Evolutionary conservation across 2,329 filamentous ascomycete genomes (phyloP).

Genomic region (Davidsoniella virescens): DNA sequence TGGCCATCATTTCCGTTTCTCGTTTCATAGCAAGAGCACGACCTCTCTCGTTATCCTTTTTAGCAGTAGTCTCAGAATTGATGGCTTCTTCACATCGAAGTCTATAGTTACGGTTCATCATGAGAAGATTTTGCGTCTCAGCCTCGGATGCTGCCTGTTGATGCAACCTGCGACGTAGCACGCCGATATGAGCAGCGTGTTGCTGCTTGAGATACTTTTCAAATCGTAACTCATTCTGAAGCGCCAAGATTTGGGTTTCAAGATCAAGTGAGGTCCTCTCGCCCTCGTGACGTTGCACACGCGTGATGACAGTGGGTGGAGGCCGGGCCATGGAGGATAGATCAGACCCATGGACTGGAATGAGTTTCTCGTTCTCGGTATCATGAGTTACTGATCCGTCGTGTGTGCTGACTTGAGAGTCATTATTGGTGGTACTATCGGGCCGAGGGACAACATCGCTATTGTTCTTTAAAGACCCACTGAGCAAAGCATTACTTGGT

Average conservation of each 20-base stretch:
- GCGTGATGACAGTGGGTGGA: not conserved
- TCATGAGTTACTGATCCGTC: no score
- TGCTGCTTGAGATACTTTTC: slow-evolving; percentile 73
- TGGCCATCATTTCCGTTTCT: slow-evolving; percentile 53
- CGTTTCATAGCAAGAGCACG: slow-evolving; percentile 61
- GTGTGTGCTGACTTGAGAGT: no score
- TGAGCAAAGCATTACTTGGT: no score
- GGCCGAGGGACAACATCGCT: no score
- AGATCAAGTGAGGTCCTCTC: slow-evolving; percentile 21
- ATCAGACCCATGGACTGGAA: not conserved
- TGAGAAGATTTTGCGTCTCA: slow-evolving; percentile 66
- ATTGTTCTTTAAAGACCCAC: no score
- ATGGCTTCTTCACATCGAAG: slow-evolving; percentile 58
- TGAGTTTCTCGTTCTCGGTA: no score
- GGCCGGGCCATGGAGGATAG: not conserved
- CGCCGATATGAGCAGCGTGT: slow-evolving; percentile 66
- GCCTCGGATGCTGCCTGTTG: slow-evolving; percentile 64
- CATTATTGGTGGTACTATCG: no score
- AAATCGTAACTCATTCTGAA: slow-evolving; percentile 69
- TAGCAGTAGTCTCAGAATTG: slow-evolving; percentile 50
- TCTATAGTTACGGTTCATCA: slow-evolving; percentile 58
- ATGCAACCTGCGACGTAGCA: slow-evolving; percentile 57
- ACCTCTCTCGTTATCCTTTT: slow-evolving; percentile 55
- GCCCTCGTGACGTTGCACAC: not conserved
- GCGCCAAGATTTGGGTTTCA: slow-evolving; percentile 55